Percentiles rank a stretch among this genome's conserved stretches.
Evolutionary conservation across 306 rosid genomes (phyloP).

Genomic region (Dicorynia guianensis): DNA sequence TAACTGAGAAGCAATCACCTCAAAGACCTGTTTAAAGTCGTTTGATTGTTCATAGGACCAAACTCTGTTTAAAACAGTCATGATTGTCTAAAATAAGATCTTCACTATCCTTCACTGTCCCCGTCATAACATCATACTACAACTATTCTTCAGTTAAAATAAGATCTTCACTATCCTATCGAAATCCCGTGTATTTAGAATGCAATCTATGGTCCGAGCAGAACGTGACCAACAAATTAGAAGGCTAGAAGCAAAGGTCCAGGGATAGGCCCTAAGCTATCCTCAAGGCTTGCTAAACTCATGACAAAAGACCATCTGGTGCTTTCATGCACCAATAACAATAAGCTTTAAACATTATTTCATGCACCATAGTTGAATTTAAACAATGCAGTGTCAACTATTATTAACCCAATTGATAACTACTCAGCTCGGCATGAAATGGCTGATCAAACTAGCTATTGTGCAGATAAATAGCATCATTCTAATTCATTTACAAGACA

Average conservation of each 20-base stretch:
- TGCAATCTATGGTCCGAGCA: constrained; percentile 3
- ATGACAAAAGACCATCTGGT: not conserved
- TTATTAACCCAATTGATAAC: not conserved
- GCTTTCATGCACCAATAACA: constrained; percentile 23
- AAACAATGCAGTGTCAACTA: constrained; percentile 13
- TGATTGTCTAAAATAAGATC: no score
- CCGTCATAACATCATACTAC: constrained; percentile 4
- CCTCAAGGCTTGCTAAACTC: constrained; percentile 7
- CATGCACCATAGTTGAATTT: constrained; percentile 26
- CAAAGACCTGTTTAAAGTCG: constrained; percentile 2
- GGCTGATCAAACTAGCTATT: not conserved
- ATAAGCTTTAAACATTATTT: not conserved
- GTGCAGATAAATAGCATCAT: not conserved
- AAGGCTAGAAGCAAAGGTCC: not conserved
- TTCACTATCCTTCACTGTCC: no score
- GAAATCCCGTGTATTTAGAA: constrained; percentile 9
- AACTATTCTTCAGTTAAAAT: constrained; percentile 1
- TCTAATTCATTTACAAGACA: not conserved
- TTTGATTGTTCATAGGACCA: constrained; percentile 21
- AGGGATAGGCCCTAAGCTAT: not conserved
- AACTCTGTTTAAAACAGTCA: not conserved
- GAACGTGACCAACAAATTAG: constrained; percentile 3
- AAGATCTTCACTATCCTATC: not conserved
- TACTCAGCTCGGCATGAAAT: not conserved
- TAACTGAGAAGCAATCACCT: constrained; percentile 1